phyloP scores from a whole-genome alignment of 768 basidiomycete species.

The Floccularia luteovirens region DNA sequence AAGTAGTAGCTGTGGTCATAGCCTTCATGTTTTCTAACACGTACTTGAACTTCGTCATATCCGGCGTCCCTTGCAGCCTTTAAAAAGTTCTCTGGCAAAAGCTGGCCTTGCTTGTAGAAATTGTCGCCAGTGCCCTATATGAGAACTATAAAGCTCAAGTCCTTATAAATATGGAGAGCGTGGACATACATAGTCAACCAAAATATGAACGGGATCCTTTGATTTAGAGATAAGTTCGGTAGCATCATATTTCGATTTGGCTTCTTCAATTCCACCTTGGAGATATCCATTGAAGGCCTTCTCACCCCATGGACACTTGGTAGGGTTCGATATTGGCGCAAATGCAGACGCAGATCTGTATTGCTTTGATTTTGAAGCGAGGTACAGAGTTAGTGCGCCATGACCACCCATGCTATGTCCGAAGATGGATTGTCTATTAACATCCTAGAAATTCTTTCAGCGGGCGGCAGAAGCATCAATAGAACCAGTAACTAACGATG shows the following conservation, averaged over 20 bases:
- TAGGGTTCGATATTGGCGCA: conserved; percentile 80
- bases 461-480: background rate
- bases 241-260: conserved; percentile 69
- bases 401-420: conserved; percentile 99
- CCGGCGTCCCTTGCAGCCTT: conserved; percentile 70
- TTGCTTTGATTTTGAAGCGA: conserved; percentile 59
- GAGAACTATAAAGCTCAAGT: background rate
- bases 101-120: conserved; percentile 80
- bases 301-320: conserved; percentile 82
- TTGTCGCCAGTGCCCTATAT: conserved; percentile 70
- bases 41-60: conserved; percentile 66
- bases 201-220: conserved; percentile 63
- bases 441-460: conserved; percentile 46
- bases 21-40: conserved; percentile 71
- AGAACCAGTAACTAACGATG: conserved; percentile 42
- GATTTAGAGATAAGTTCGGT: conserved; percentile 66
- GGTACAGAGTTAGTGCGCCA: conserved; percentile 88
- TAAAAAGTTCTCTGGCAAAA: conserved; percentile 85
- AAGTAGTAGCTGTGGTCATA: conserved; percentile 93
- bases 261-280: conserved; percentile 69
- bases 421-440: conserved; percentile 77
- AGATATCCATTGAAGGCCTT: conserved; percentile 90
- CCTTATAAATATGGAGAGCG: background rate
- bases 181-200: conserved; percentile 75
- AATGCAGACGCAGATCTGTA: conserved; percentile 91